Conservation (phyloP, 225 moss, liverwort and hornwort species). For the Ulota crispa region DNA sequence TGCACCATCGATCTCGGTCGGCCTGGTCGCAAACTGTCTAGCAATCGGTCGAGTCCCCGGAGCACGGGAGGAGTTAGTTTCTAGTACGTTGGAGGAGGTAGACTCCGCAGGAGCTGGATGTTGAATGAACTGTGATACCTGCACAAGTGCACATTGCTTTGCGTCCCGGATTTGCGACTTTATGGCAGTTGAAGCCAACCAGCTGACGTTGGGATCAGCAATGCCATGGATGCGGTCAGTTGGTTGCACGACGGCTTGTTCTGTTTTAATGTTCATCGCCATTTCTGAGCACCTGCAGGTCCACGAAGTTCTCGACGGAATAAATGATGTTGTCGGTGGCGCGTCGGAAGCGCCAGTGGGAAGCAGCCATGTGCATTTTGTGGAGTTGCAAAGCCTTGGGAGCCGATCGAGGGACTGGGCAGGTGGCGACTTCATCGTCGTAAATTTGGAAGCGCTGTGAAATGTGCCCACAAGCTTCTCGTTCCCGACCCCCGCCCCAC, state of each 20-base stretch:
- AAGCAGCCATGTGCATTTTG: constrained; percentile 13
- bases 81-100: not conserved
- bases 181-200: not conserved
- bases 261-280: not conserved
- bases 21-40: no score
- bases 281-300: not conserved
- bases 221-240: not conserved
- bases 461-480: no score
- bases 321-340: not conserved
- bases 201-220: not conserved
- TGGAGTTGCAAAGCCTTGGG: constrained; percentile 25
- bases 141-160: not conserved
- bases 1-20: constrained; percentile 17
- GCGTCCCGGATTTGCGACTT: not conserved
- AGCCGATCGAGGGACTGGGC: not conserved
- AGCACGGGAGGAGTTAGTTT: not conserved
- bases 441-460: not conserved
- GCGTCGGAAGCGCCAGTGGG: no score
- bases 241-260: not conserved
- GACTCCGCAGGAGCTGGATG: no score
- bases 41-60: not conserved
- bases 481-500: no score
- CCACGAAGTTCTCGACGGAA: no score
- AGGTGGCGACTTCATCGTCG: not conserved
- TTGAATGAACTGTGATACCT: not conserved